These are phyloP conservation scores for Echeveria elegans DNA, from an alignment of 164 flowering plant species.

Conservation along the genomic window DNA sequence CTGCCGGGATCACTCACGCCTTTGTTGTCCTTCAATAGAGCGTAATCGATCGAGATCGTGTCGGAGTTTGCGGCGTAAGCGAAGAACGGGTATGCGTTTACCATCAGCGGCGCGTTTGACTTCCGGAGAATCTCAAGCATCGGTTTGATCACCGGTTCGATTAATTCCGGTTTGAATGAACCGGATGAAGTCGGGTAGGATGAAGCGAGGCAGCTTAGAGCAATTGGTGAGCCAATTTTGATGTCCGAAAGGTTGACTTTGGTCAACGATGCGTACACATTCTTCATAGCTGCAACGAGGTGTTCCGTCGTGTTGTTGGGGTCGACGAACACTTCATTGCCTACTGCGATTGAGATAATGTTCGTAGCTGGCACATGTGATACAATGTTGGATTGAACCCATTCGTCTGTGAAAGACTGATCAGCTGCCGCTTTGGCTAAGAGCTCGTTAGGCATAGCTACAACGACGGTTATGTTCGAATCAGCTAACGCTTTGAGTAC, in stretches of 20 bases:
- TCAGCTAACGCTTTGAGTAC: conserved; percentile 41
- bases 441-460: conserved; percentile 49
- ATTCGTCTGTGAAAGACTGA: conserved; percentile 32
- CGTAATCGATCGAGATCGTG: conserved; percentile 16
- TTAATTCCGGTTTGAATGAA: conserved; percentile 10
- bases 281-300: conserved; percentile 52
- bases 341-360: conserved; percentile 58
- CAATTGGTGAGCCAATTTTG: conserved; percentile 54
- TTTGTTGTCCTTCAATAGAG: conserved; percentile 13
- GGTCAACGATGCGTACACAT: conserved; percentile 35
- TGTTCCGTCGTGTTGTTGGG: conserved; percentile 38
- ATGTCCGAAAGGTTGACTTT: conserved; percentile 28
- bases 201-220: conserved; percentile 2
- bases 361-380: conserved; percentile 40
- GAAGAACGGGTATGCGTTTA: conserved; percentile 14
- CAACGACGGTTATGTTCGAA: conserved; percentile 41
- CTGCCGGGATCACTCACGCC: conserved; percentile 11
- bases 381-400: conserved; percentile 37
- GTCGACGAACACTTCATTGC: conserved; percentile 63
- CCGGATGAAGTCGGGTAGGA: conserved; percentile 15
- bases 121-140: conserved; percentile 9
- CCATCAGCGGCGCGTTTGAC: conserved; percentile 9
- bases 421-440: conserved; percentile 35
- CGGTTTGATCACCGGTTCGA: conserved; percentile 11
- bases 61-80: conserved; percentile 12